phyloP scores from a whole-genome alignment of 2,329 filamentous ascomycete genomes.

The Byssoonygena ceratinophila region DNA sequence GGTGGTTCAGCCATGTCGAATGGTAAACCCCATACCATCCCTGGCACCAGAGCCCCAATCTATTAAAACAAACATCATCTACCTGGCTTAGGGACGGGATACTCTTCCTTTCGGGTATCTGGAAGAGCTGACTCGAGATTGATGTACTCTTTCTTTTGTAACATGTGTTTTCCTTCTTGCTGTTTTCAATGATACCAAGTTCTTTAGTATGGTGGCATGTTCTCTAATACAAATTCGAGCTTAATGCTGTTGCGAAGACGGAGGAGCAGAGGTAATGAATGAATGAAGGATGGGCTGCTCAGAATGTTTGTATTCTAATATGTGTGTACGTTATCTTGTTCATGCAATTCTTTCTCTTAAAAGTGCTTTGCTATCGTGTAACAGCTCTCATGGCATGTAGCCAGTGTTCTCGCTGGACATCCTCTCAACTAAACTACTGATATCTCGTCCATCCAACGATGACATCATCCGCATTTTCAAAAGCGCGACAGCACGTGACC shows the following conservation, averaged over 20 bases:
- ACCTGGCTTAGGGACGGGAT: neutral
- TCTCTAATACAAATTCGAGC: neutral
- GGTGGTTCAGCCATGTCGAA: neutral
- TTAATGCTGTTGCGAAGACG: neutral
- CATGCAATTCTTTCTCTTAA: no score
- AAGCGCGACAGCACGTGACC: no score
- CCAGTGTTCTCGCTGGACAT: no score
- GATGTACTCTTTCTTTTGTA: constrained; percentile 9
- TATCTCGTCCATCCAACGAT: no score
- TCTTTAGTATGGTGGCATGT: neutral
- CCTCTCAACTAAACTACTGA: no score
- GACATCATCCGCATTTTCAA: no score
- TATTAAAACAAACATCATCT: neutral
- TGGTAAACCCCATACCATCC: constrained; percentile 2
- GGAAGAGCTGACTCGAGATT: neutral
- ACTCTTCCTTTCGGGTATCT: neutral
- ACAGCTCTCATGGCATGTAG: no score
- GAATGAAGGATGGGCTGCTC: neutral
- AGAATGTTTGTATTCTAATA: neutral
- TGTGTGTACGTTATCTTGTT: neutral
- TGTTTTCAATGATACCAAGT: constrained; percentile 5
- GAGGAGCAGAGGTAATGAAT: neutral
- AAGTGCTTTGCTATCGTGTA: no score
- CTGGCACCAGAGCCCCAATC: constrained; percentile 8
- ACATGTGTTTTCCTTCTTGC: neutral